Percentiles rank a stretch among this genome's conserved stretches.
Conservation (phyloP, 352 stramenopile species). For the Globisporangium echinulatum region DNA sequence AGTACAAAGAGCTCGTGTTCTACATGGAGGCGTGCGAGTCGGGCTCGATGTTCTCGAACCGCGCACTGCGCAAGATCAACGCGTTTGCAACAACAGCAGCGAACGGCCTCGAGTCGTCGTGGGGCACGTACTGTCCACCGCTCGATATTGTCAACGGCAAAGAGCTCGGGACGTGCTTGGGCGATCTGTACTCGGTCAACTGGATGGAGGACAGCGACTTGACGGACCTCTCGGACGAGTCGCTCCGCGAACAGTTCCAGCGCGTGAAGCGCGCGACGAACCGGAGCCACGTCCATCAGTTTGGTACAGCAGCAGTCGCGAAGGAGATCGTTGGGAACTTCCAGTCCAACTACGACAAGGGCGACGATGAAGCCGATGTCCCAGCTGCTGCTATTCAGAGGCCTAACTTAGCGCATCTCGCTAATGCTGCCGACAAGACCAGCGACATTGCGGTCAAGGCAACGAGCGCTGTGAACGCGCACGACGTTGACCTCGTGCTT, state of each 20-base stretch:
- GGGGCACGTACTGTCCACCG: conserved; percentile 85
- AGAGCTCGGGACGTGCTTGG: conserved; percentile 73
- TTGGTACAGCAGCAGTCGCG: conserved; percentile 46
- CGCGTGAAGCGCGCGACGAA: conserved; percentile 66
- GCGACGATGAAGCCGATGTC: conserved; percentile 6
- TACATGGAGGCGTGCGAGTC: conserved; percentile 92
- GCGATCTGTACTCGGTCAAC: conserved; percentile 88
- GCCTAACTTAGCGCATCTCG: background rate
- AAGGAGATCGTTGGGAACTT: conserved; percentile 83
- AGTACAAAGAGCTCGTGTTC: conserved; percentile 89
- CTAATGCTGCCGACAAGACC: background rate
- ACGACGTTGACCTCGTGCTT: conserved; percentile 68
- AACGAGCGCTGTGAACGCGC: conserved; percentile 38
- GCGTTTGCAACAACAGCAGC: conserved; percentile 87
- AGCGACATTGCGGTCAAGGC: background rate
- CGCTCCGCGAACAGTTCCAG: conserved; percentile 70
- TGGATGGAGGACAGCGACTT: conserved; percentile 90
- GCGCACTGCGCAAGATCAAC: conserved; percentile 75
- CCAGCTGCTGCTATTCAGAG: background rate
- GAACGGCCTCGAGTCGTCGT: conserved; percentile 85
- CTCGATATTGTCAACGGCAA: conserved; percentile 67
- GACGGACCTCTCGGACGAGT: conserved; percentile 71
- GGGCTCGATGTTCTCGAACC: conserved; percentile 85
- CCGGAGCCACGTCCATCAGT: conserved; percentile 80
- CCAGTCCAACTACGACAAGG: conserved; percentile 69